Conservation (phyloP, 192 early-diverging fungal species). For the Coemansia sp. region DNA sequence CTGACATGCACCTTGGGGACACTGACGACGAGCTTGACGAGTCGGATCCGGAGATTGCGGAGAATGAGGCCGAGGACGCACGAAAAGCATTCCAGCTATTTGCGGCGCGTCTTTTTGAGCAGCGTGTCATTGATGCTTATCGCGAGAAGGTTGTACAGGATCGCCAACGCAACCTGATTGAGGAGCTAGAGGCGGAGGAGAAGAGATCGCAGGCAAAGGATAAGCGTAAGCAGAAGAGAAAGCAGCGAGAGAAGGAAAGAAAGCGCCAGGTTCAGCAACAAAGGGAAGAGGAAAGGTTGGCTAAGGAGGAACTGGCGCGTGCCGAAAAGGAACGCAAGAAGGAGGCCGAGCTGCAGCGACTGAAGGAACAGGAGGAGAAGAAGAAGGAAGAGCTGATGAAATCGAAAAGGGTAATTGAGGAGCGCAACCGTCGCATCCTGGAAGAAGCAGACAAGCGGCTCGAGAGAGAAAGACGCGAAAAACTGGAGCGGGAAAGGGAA, state of each 20-base stretch:
- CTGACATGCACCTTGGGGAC: conserved; percentile 61
- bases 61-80: conserved; percentile 90
- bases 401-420: conserved; percentile 34
- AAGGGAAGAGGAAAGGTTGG: conserved; percentile 41
- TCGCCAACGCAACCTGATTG: conserved; percentile 81
- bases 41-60: conserved; percentile 65
- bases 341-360: conserved; percentile 24
- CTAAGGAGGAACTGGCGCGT: conserved; percentile 27
- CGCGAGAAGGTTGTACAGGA: conserved; percentile 93
- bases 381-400: conserved; percentile 33
- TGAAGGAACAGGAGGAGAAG: conserved; percentile 25
- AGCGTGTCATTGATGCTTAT: conserved; percentile 90
- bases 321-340: conserved; percentile 40
- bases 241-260: conserved; percentile 61
- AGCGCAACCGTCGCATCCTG: conserved; percentile 47
- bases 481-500: conserved; percentile 24
- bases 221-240: conserved; percentile 73
- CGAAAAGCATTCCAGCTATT: conserved; percentile 94
- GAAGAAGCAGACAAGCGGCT: conserved; percentile 48
- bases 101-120: conserved; percentile 96
- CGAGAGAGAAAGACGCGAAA: conserved; percentile 29
- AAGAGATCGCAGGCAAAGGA: conserved; percentile 58
- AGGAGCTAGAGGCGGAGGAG: conserved; percentile 89
- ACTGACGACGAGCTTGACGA: conserved; percentile 68
- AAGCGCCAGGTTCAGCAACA: conserved; percentile 51